phyloP scores from a whole-genome alignment of 2,329 filamentous ascomycete genomes.

The Hypomyces rosellus region DNA sequence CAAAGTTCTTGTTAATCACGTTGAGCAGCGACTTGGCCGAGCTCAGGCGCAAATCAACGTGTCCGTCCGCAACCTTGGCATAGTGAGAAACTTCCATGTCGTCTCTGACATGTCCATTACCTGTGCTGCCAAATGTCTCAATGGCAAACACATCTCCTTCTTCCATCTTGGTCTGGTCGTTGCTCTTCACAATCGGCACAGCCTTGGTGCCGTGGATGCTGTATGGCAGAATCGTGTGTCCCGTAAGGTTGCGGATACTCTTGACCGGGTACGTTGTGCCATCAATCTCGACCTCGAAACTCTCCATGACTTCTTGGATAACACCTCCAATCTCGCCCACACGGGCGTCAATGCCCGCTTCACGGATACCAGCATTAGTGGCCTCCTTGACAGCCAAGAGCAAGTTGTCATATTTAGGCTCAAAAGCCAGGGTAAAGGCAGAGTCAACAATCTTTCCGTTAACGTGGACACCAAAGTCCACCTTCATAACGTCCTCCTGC shows the following conservation, averaged over 20 bases:
- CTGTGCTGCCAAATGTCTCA: slow-evolving; percentile 92
- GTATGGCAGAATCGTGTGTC: slow-evolving; percentile 84
- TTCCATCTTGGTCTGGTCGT: slow-evolving; percentile 92
- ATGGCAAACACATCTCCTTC: slow-evolving; percentile 94
- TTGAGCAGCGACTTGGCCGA: slow-evolving; percentile 81
- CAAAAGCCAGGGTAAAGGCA: slow-evolving; percentile 73
- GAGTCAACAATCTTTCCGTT: slow-evolving; percentile 76
- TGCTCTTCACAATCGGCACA: slow-evolving; percentile 86
- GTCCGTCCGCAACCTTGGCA: slow-evolving; percentile 64
- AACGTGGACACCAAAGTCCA: slow-evolving; percentile 77
- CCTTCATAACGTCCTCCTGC: slow-evolving; percentile 71
- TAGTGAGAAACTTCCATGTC: slow-evolving; percentile 91
- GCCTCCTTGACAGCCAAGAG: slow-evolving; percentile 67
- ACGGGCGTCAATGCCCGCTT: slow-evolving; percentile 87
- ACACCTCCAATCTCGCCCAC: slow-evolving; percentile 77
- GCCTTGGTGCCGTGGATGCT: slow-evolving; percentile 90
- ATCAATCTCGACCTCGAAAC: slow-evolving; percentile 79
- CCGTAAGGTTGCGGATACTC: slow-evolving; percentile 79
- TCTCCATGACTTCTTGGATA: slow-evolving; percentile 91
- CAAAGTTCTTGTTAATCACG: slow-evolving; percentile 94
- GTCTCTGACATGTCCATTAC: slow-evolving; percentile 79
- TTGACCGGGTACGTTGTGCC: slow-evolving; percentile 75
- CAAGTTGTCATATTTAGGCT: slow-evolving; percentile 68
- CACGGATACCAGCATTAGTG: slow-evolving; percentile 74
- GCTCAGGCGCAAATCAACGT: slow-evolving; percentile 67